A percentile compares a stretch with the other conserved stretches of the same genome.
phyloP scores from a whole-genome alignment of 2,329 filamentous ascomycete species.

The Colletotrichum chlorophyti region DNA sequence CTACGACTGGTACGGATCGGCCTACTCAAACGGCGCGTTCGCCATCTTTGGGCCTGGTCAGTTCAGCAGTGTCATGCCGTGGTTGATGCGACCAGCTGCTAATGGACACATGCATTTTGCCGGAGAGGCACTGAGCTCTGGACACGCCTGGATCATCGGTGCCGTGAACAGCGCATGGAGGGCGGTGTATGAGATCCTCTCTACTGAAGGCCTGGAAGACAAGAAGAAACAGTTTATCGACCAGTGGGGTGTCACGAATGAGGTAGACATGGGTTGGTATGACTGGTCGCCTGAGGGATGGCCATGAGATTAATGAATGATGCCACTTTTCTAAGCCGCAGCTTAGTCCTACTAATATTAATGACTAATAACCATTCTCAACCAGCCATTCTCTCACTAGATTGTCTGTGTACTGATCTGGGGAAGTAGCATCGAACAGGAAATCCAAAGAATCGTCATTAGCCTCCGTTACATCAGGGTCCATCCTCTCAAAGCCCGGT shows the following conservation, averaged over 20 bases:
- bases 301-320: too few species aligned
- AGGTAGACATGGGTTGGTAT: constrained; percentile 35
- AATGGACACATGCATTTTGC: constrained; percentile 34
- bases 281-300: constrained; percentile 27
- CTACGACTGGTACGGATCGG: constrained; percentile 34
- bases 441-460: neutral
- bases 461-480: neutral
- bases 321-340: too few species aligned
- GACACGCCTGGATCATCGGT: constrained; percentile 35
- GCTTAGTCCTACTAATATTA: too few species aligned
- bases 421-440: constrained; percentile 1
- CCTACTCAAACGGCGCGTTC: constrained; percentile 33
- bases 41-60: constrained; percentile 34
- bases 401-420: constrained; percentile 9
- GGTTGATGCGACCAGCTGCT: constrained; percentile 33
- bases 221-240: constrained; percentile 30
- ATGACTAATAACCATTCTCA: constrained; percentile 14
- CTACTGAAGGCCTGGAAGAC: constrained; percentile 30
- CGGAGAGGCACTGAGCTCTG: constrained; percentile 35
- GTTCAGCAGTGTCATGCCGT: constrained; percentile 32
- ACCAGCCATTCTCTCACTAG: constrained; percentile 10
- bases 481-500: neutral
- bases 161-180: constrained; percentile 35
- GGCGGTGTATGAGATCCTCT: constrained; percentile 31
- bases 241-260: constrained; percentile 30